Percentiles rank a stretch among this genome's conserved stretches.
Evolutionary conservation across 2,329 filamentous ascomycete genomes (phyloP).

Genomic region (Geoglossum cookeanum): DNA sequence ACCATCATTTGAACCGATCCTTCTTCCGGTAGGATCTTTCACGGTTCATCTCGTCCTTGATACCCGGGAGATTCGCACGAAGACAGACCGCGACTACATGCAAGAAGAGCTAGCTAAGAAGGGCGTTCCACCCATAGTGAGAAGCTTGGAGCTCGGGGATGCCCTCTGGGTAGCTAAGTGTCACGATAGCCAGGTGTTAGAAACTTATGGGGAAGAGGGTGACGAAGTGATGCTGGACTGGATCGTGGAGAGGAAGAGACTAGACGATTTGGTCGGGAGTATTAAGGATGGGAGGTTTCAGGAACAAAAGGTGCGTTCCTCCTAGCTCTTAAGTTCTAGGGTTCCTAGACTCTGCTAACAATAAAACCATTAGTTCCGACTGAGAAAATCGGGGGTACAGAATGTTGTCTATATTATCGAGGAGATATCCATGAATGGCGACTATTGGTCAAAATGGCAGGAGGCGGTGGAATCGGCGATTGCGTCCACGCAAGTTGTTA

Average conservation of each 20-base stretch:
- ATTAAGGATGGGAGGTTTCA: constrained; percentile 70
- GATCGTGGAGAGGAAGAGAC: constrained; percentile 62
- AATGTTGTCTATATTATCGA: constrained; percentile 67
- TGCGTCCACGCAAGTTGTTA: constrained; percentile 57
- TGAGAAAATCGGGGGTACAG: constrained; percentile 50
- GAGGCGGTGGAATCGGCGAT: constrained; percentile 55
- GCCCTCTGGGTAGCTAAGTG: constrained; percentile 63
- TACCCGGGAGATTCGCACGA: constrained; percentile 52
- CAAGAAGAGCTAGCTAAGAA: constrained; percentile 49
- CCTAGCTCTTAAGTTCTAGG: not conserved
- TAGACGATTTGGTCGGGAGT: constrained; percentile 61
- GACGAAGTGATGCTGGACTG: constrained; percentile 59
- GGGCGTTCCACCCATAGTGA: constrained; percentile 45
- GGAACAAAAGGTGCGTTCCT: constrained; percentile 39
- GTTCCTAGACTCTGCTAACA: not conserved
- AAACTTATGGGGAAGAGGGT: constrained; percentile 38
- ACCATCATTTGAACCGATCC: constrained; percentile 33
- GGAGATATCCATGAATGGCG: constrained; percentile 42
- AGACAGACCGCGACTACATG: constrained; percentile 59
- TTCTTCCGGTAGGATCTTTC: constrained; percentile 45
- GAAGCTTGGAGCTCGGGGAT: constrained; percentile 53
- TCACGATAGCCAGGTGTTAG: constrained; percentile 36
- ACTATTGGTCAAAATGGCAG: constrained; percentile 35
- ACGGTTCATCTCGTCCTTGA: constrained; percentile 57
- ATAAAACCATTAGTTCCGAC: constrained; percentile 38